A percentile compares a stretch with the other conserved stretches of the same genome.
Evolutionary conservation across 495 filamentous ascomycete genomes (phyloP).

Genomic region (Cenococcum geophilum): DNA sequence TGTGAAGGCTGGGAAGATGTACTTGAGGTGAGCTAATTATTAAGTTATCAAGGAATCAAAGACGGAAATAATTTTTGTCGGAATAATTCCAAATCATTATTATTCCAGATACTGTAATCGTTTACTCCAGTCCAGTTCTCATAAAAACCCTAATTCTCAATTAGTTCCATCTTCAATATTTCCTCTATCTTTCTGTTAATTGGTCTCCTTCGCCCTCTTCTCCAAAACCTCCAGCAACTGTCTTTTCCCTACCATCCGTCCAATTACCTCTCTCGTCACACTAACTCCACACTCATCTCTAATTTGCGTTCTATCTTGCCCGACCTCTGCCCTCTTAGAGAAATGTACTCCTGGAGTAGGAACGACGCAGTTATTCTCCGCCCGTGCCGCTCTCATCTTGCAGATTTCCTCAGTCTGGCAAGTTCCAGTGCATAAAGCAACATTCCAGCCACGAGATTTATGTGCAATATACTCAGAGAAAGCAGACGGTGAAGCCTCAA

Average conservation of each 20-base stretch:
- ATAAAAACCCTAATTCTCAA: too few species aligned
- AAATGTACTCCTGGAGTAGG: slow-evolving; percentile 2
- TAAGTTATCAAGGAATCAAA: too few species aligned
- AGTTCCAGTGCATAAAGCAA: slow-evolving; percentile 34
- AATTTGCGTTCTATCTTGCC: background rate
- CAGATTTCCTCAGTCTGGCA: slow-evolving; percentile 43
- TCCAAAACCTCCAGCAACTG: background rate
- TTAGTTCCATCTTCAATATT: too few species aligned
- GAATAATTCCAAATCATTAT: too few species aligned
- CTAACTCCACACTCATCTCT: background rate
- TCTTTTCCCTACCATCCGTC: background rate
- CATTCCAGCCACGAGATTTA: slow-evolving; percentile 38
- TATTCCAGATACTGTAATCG: too few species aligned
- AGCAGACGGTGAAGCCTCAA: slow-evolving; percentile 36
- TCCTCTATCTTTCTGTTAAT: too few species aligned
- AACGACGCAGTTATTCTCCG: slow-evolving; percentile 7
- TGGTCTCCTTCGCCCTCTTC: background rate
- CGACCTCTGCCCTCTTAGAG: background rate
- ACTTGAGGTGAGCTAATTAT: too few species aligned
- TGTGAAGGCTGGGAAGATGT: too few species aligned
- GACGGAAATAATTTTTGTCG: too few species aligned
- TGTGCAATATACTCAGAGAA: slow-evolving; percentile 42
- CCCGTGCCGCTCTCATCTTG: slow-evolving; percentile 37
- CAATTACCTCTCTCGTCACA: background rate
- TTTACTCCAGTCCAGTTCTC: too few species aligned